Conservation (phyloP, 495 filamentous ascomycete genomes). For the Hyaloscypha hepaticicola region DNA sequence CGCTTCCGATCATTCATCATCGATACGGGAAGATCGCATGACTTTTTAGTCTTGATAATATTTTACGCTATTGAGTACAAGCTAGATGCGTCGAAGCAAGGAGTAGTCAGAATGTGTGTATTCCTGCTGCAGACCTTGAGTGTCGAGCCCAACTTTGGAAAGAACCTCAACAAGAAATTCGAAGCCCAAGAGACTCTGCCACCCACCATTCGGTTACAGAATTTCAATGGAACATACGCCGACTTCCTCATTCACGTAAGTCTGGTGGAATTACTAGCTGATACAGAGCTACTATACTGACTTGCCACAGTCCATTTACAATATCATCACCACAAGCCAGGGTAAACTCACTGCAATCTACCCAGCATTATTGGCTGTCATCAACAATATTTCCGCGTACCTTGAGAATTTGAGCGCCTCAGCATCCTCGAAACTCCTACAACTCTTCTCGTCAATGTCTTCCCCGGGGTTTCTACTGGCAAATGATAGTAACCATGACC, state of each 20-base stretch:
- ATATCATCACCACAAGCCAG: constrained; percentile 86
- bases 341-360: constrained; percentile 91
- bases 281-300: neutral
- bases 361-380: constrained; percentile 85
- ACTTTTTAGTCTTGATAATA: constrained; percentile 86
- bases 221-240: constrained; percentile 88
- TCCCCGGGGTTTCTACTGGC: constrained; percentile 91
- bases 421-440: constrained; percentile 78
- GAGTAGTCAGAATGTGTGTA: constrained; percentile 92
- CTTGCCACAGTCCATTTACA: constrained; percentile 76
- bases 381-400: constrained; percentile 89
- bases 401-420: constrained; percentile 71
- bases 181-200: constrained; percentile 88
- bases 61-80: constrained; percentile 93
- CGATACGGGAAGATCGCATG: constrained; percentile 88
- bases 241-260: constrained; percentile 91
- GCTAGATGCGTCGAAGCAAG: constrained; percentile 82
- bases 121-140: constrained; percentile 96
- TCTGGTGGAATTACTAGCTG: constrained; percentile 14
- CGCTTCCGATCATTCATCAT: constrained; percentile 96
- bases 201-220: constrained; percentile 70
- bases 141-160: constrained; percentile 87
- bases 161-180: constrained; percentile 85
- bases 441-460: constrained; percentile 92
- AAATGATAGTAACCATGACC: constrained; percentile 86